Conservation (phyloP, 1,284 basidiomycete genomes). For the Puccinia triticina region DNA sequence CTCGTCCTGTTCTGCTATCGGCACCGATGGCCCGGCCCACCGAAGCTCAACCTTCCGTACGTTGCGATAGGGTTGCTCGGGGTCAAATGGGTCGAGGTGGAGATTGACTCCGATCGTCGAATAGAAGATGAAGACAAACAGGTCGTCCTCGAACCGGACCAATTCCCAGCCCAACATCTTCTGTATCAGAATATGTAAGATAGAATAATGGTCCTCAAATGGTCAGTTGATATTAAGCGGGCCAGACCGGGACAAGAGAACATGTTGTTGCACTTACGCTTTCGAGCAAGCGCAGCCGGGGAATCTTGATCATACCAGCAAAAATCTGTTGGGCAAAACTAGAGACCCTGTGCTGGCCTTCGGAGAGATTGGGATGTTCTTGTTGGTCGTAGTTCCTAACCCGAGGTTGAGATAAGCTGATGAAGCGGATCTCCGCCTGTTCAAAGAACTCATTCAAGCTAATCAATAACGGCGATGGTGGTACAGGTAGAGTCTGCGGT, state of each 20-base stretch:
- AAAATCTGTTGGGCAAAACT: slow-evolving; percentile 37
- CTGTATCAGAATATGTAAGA: slow-evolving; percentile 18
- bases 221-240: no score
- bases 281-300: slow-evolving; percentile 25
- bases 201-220: no score
- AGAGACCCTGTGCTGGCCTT: slow-evolving; percentile 7
- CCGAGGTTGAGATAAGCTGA: slow-evolving; percentile 41
- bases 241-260: no score
- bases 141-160: slow-evolving; percentile 29
- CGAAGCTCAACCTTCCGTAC: slow-evolving; percentile 32
- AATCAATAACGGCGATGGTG: slow-evolving; percentile 9
- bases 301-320: slow-evolving; percentile 49
- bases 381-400: slow-evolving; percentile 40
- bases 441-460: slow-evolving; percentile 47
- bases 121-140: slow-evolving; percentile 30
- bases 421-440: slow-evolving; percentile 48
- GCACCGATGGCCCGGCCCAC: neutral
- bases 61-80: neutral
- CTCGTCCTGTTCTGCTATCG: neutral
- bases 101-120: slow-evolving; percentile 15
- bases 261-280: neutral
- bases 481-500: neutral
- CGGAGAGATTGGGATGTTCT: neutral
- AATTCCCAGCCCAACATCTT: slow-evolving; percentile 47
- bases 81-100: slow-evolving; percentile 17